phyloP scores from a whole-genome alignment of 2,329 filamentous ascomycete genomes.

The Aspergillus sp. region DNA sequence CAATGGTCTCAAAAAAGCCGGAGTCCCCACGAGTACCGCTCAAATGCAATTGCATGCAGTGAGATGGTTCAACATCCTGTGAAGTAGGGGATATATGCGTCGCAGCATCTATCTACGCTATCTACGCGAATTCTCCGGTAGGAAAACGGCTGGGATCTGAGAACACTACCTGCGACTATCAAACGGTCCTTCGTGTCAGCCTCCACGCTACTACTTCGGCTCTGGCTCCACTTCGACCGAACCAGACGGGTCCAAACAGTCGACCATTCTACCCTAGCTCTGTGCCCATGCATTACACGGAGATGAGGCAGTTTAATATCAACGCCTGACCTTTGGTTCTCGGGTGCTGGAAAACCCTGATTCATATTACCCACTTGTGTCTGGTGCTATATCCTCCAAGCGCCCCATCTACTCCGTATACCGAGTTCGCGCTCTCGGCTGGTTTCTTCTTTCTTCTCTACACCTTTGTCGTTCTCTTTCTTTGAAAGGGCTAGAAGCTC shows the following conservation, averaged over 20 bases:
- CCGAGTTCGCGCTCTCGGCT: slow-evolving; percentile 7
- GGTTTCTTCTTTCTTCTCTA: slow-evolving; percentile 16
- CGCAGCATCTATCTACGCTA: not conserved
- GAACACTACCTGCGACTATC: slow-evolving; percentile 1
- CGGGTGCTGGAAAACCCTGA: slow-evolving; percentile 21
- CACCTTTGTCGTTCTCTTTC: slow-evolving; percentile 18
- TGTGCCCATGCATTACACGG: slow-evolving; percentile 12
- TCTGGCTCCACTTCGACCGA: slow-evolving; percentile 14
- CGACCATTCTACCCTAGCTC: slow-evolving; percentile 9
- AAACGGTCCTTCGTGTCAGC: slow-evolving; percentile 18
- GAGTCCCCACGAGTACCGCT: not conserved
- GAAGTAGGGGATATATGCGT: not conserved
- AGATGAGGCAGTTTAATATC: slow-evolving; percentile 19
- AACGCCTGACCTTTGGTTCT: slow-evolving; percentile 18
- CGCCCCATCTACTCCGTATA: slow-evolving; percentile 6
- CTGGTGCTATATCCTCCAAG: slow-evolving; percentile 12
- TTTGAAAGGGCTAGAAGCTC: slow-evolving; percentile 31
- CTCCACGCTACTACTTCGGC: slow-evolving; percentile 16
- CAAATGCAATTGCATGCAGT: not conserved
- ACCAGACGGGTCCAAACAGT: slow-evolving; percentile 12
- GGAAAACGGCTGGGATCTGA: not conserved
- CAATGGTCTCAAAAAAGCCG: not conserved
- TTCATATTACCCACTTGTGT: slow-evolving; percentile 16
- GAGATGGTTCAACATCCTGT: not conserved
- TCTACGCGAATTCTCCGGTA: not conserved